phyloP scores from a whole-genome alignment of 345 rosid species.

The Rubroshorea leprosula region DNA sequence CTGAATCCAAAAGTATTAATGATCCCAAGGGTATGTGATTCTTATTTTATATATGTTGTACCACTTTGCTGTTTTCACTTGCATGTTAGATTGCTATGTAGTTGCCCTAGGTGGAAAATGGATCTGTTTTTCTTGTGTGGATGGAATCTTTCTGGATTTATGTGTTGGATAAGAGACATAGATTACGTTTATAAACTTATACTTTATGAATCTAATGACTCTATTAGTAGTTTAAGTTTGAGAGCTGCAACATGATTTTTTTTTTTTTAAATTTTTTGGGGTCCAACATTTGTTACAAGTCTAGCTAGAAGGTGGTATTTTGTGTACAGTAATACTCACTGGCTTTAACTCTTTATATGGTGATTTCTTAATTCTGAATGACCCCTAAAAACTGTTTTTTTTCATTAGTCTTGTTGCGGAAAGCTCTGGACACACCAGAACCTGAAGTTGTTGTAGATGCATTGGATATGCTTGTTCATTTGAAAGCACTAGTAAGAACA shows the following conservation, averaged over 20 bases:
- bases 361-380: not conserved
- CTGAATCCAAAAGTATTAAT: constrained; percentile 72
- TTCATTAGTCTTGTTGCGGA: constrained; percentile 69
- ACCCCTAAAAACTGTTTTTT: constrained; percentile 21
- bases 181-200: not conserved
- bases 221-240: not conserved
- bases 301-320: not conserved
- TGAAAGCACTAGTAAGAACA: constrained; percentile 46
- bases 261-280: not conserved
- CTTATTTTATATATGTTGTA: not conserved
- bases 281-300: not conserved
- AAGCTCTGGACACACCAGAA: constrained; percentile 83
- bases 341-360: not conserved
- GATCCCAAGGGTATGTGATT: constrained; percentile 72
- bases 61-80: not conserved
- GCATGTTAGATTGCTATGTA: not conserved
- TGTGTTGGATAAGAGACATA: not conserved
- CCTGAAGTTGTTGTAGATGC: constrained; percentile 74
- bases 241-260: not conserved
- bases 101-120: not conserved
- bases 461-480: constrained; percentile 50
- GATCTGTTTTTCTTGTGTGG: too few relatives aligned
- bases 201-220: not conserved
- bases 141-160: not conserved
- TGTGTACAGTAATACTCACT: not conserved